A percentile compares a stretch with the other conserved stretches of the same genome.
Evolutionary conservation across 192 early-diverging fungal species (phyloP).

Genomic region (Tieghemiomyces parasiticus): DNA sequence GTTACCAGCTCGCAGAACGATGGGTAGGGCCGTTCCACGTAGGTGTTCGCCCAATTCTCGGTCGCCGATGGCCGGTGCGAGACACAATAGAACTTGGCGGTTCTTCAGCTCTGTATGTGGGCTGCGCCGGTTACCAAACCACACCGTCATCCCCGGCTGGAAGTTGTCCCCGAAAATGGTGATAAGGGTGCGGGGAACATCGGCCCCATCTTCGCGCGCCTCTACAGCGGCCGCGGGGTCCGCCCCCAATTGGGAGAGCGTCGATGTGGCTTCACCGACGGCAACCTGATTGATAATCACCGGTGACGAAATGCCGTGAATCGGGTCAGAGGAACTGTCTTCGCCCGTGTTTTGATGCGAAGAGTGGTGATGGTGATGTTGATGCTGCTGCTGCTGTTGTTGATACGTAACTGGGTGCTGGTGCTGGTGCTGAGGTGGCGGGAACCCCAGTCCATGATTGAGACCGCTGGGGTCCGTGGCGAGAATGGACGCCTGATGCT

Average conservation of each 20-base stretch:
- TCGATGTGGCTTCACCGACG: neutral
- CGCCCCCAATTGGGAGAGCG: too few relatives aligned
- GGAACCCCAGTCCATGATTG: too few relatives aligned
- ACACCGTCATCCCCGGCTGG: conserved; percentile 46
- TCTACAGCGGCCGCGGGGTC: too few relatives aligned
- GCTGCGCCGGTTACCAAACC: conserved; percentile 44
- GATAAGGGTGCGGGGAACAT: conserved; percentile 21
- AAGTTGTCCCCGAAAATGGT: conserved; percentile 57
- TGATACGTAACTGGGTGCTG: too few relatives aligned
- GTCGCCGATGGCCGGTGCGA: neutral
- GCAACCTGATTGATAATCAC: neutral
- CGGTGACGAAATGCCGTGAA: neutral
- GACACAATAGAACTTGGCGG: neutral
- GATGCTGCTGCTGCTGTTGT: too few relatives aligned
- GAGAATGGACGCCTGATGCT: too few relatives aligned
- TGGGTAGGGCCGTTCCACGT: neutral
- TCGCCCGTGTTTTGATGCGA: neutral
- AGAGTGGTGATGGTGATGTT: conserved; percentile 7
- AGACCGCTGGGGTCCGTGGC: too few relatives aligned
- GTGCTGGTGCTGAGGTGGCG: too few relatives aligned
- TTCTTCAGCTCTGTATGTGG: conserved; percentile 17
- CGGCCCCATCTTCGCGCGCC: neutral
- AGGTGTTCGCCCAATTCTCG: neutral
- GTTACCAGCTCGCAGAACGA: neutral
- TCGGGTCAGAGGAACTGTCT: neutral